Percentiles rank a stretch among this genome's conserved stretches.
These are phyloP conservation scores for Globisporangium solare DNA, from an alignment of 352 stramenopile species.

Conservation along the genomic window DNA sequence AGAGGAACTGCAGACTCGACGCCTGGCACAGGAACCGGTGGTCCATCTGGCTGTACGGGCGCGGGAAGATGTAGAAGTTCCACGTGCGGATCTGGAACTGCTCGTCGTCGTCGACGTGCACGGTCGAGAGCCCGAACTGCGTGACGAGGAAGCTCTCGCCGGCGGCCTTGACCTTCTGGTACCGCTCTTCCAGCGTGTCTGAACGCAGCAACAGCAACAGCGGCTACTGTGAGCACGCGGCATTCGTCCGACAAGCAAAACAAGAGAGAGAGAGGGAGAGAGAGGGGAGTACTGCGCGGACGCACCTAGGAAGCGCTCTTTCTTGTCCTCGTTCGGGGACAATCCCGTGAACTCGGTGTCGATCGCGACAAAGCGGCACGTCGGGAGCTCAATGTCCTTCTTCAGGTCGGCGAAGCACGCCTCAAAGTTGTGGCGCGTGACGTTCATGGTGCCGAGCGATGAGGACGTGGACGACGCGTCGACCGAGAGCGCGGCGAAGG, in stretches of 20 bases:
- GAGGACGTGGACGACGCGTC: neutral
- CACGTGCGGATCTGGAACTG: constrained; percentile 70
- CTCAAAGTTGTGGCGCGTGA: constrained; percentile 78
- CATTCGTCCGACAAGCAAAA: too few species aligned
- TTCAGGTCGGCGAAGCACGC: constrained; percentile 50
- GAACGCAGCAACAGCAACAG: constrained; percentile 4
- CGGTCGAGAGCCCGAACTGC: constrained; percentile 76
- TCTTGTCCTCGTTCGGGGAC: constrained; percentile 56
- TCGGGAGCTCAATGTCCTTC: constrained; percentile 46
- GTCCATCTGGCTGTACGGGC: constrained; percentile 56
- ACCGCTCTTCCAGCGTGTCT: constrained; percentile 77
- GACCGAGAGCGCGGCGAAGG: too few species aligned
- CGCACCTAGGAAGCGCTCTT: constrained; percentile 50
- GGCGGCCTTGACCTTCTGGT: constrained; percentile 63
- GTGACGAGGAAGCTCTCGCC: constrained; percentile 80
- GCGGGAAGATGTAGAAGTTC: constrained; percentile 86
- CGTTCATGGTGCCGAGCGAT: constrained; percentile 53
- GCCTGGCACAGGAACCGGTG: constrained; percentile 78
- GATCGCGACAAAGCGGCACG: constrained; percentile 75
- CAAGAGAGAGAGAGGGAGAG: too few species aligned
- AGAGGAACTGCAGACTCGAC: constrained; percentile 77
- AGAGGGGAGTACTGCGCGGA: too few species aligned
- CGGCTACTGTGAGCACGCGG: too few species aligned
- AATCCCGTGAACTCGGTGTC: constrained; percentile 84
- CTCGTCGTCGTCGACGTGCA: constrained; percentile 55